Conservation (phyloP, 1,284 basidiomycete genomes). For the Microbotryum lychnidis-dioicae region DNA sequence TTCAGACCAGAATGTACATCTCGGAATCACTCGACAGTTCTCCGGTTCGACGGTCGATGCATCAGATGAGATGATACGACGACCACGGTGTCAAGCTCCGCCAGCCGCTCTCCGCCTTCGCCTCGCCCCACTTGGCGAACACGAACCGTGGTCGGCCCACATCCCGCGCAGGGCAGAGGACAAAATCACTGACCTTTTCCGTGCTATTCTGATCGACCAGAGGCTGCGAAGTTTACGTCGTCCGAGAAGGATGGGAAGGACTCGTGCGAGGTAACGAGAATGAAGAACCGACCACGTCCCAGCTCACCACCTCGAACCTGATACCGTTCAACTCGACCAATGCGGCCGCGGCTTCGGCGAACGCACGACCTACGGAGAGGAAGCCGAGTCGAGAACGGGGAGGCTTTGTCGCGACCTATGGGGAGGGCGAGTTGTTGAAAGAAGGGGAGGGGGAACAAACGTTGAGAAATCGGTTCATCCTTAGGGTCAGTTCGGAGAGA, state of each 20-base stretch:
- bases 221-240: constrained; percentile 85
- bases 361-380: background rate
- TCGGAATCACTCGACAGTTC: background rate
- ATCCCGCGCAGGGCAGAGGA: too few species aligned
- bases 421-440: constrained; percentile 78
- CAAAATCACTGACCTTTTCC: background rate
- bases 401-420: constrained; percentile 54
- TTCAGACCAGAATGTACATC: background rate
- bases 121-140: too few species aligned
- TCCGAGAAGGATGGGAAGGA: constrained; percentile 96
- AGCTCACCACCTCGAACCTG: background rate
- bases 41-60: too few species aligned
- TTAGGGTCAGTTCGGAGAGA: constrained; percentile 46
- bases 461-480: constrained; percentile 85
- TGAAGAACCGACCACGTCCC: constrained; percentile 8
- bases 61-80: too few species aligned
- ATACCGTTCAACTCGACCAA: background rate
- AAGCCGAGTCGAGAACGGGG: constrained; percentile 4
- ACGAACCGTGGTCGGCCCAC: too few species aligned
- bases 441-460: constrained; percentile 78
- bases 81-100: too few species aligned
- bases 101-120: too few species aligned
- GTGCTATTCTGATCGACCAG: constrained; percentile 44
- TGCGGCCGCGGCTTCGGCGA: background rate
- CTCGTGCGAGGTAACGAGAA: constrained; percentile 53